Base-by-base conservation (phyloP, 805 yeast species). In the Zygotorulaspora florentina region DNA sequence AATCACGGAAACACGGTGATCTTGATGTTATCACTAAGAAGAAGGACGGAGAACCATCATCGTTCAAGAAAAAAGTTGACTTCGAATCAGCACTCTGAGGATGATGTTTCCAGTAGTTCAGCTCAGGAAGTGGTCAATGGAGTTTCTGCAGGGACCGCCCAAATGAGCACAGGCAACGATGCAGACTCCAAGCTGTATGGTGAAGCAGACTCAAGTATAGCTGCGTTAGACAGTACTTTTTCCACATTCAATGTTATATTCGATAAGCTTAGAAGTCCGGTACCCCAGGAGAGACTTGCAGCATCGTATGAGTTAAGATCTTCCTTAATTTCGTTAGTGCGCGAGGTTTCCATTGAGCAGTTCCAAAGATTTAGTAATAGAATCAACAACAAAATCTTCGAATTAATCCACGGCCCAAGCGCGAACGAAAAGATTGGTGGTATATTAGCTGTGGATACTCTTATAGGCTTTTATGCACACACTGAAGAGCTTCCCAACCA, bases 361-460 rank as follows among this genome's bases (percentile, higher is more conserved):
- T 80, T 87, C 55, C 79, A 86, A 51, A 69, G 89, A 30, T 87
- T 85, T 65, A 87, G 85, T 64, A 87, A 85, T 61, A 90, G 84
- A 47, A 83, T 91, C 51, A 89, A 91, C 69, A 85, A 87, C 58
- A 81, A 85, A 51, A 86, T 93, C 15, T 89, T 88, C 62, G 96
- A 87, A 59, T 73, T 89, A 42, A 80, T 88, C 40, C 88, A 87
- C 56, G 81, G 90, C 3, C 74, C 81, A 8, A 91, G 85, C 53
- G 67, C 81, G 6, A 65, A 74, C 25, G 89, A 85, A 52, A 82
- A 87, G 51, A 73, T 90, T 30, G 98, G 97, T 15, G 98, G 96
- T 35, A 83, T 91, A 27, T 77, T 88, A 17, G 97, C 97, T 10
- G 85, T 91, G 46, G 93, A 87, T 64, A 81, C 93, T 2, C 74